Conservation (phyloP, 768 basidiomycete species). For the Hortiboletus campestris region DNA sequence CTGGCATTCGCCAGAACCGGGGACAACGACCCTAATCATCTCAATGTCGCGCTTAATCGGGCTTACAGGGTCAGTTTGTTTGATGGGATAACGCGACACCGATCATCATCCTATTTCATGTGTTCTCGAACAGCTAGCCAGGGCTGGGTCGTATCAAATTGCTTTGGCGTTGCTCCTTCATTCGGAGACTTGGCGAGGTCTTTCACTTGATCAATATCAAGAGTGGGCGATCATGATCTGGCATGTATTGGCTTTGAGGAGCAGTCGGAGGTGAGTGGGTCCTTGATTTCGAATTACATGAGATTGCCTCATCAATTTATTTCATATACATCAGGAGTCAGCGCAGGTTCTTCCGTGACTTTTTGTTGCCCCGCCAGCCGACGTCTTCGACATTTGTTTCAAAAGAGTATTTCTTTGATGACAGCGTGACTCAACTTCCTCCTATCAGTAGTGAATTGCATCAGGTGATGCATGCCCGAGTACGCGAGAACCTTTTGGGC, state of each 20-base stretch:
- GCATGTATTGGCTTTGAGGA: constrained; percentile 69
- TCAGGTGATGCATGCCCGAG: constrained; percentile 41
- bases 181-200: constrained; percentile 65
- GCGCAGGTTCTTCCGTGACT: constrained; percentile 60
- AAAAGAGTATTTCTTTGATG: constrained; percentile 56
- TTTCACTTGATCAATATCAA: constrained; percentile 63
- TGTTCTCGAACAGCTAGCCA: constrained; percentile 49
- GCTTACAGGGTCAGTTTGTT: constrained; percentile 57
- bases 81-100: background rate
- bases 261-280: constrained; percentile 59
- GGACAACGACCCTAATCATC: constrained; percentile 57
- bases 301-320: constrained; percentile 2
- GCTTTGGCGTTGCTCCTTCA: constrained; percentile 63
- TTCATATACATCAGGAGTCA: constrained; percentile 49
- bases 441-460: constrained; percentile 42
- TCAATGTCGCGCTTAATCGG: constrained; percentile 61
- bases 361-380: constrained; percentile 59
- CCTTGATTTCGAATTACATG: background rate
- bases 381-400: constrained; percentile 48
- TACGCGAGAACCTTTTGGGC: constrained; percentile 28
- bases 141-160: constrained; percentile 65
- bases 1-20: constrained; percentile 61
- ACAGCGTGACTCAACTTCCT: constrained; percentile 30
- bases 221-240: constrained; percentile 76
- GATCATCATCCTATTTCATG: constrained; percentile 7